Evolutionary conservation across 352 stramenopile species (phyloP).

Genomic region (Pythium coloratum): DNA sequence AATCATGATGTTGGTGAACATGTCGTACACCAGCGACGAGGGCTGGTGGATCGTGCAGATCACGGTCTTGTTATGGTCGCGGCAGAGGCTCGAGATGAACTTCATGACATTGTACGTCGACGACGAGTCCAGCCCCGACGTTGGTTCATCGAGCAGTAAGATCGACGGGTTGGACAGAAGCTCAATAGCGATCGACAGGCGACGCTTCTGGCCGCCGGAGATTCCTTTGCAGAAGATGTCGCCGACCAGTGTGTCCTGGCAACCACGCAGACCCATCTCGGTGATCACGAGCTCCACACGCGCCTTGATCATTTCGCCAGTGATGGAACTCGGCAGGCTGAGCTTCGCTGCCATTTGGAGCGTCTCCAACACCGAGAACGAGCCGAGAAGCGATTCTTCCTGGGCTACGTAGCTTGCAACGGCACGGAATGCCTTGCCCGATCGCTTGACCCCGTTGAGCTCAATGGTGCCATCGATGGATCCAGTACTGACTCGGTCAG

Average conservation of each 20-base stretch:
- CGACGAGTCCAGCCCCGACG: conserved; percentile 51
- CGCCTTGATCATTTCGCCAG: conserved; percentile 32
- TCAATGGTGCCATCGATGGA: conserved; percentile 47
- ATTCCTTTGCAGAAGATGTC: conserved; percentile 79
- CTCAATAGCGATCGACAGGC: conserved; percentile 79
- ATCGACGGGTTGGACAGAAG: conserved; percentile 69
- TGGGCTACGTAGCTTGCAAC: conserved; percentile 70
- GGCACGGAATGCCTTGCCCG: conserved; percentile 39
- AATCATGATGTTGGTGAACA: conserved; percentile 63
- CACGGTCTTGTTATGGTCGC: conserved; percentile 41
- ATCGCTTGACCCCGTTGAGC: conserved; percentile 46
- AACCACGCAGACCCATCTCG: conserved; percentile 61
- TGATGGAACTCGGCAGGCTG: conserved; percentile 45
- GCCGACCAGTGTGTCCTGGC: conserved; percentile 57
- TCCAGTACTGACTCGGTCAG: conserved; percentile 39
- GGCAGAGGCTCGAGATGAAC: conserved; percentile 38
- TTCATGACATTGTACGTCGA: conserved; percentile 52
- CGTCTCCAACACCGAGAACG: conserved; percentile 69
- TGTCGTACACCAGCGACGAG: conserved; percentile 54
- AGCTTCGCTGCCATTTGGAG: conserved; percentile 61
- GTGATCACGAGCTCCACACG: conserved; percentile 71
- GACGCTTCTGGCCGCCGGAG: conserved; percentile 73
- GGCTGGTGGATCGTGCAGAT: conserved; percentile 76
- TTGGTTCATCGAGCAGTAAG: conserved; percentile 83
- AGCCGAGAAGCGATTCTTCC: conserved; percentile 60